Conservation (phyloP, 495 filamentous ascomycete species). For the Aspergillus kassunensis region DNA sequence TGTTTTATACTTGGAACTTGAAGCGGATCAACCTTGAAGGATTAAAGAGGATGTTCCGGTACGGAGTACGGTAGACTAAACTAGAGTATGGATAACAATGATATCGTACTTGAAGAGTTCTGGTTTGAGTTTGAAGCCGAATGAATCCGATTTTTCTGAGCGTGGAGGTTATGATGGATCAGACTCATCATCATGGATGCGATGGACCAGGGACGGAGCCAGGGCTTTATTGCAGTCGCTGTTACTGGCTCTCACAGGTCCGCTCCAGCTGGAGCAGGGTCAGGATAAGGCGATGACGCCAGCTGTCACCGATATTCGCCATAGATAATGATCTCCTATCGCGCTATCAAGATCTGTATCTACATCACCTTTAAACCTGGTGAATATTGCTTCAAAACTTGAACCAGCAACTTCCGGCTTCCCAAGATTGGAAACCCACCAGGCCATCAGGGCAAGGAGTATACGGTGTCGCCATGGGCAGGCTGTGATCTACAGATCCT, state of each 20-base stretch:
- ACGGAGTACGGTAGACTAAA: no score
- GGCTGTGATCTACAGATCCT: conserved; percentile 9
- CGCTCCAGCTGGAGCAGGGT: not conserved
- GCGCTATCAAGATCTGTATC: conserved; percentile 7
- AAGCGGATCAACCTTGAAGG: not conserved
- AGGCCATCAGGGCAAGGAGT: not conserved
- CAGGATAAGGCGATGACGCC: conserved; percentile 7
- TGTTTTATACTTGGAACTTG: not conserved
- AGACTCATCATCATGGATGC: not conserved
- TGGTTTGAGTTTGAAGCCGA: not conserved
- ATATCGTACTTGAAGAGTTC: no score
- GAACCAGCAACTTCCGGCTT: conserved; percentile 1
- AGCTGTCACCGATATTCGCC: conserved; percentile 10
- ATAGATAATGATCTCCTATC: conserved; percentile 12
- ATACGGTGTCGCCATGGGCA: not conserved
- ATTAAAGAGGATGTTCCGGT: no score
- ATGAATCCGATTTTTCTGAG: not conserved
- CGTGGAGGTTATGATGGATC: not conserved
- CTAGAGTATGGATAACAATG: no score
- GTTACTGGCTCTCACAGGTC: not conserved
- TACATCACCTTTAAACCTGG: not conserved
- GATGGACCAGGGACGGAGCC: not conserved
- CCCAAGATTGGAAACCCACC: not conserved
- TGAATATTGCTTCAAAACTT: not conserved
- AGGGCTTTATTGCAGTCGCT: conserved; percentile 3